Conservation (phyloP, 2,329 filamentous ascomycete species). For the Diaporthe amygdali region DNA sequence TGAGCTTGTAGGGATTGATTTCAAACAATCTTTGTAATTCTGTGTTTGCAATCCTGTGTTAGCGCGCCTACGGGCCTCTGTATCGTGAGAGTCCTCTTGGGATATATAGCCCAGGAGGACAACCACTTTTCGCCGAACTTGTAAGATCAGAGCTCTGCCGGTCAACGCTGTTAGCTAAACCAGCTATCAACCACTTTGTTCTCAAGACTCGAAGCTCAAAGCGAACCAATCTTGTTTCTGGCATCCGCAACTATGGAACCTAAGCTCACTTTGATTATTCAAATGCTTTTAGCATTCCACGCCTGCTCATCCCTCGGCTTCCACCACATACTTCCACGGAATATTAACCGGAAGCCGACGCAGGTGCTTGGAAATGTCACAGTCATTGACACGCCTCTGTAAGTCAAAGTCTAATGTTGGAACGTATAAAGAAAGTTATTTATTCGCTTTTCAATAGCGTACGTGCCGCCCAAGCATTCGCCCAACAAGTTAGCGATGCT, state of each 20-base stretch:
- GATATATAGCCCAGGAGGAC: too few species aligned
- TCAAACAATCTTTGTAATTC: too few species aligned
- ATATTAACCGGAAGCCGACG: not conserved
- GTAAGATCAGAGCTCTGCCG: too few species aligned
- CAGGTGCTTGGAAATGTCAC: not conserved
- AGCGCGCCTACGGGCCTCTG: too few species aligned
- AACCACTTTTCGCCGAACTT: too few species aligned
- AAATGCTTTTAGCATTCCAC: not conserved
- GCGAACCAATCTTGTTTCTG: not conserved
- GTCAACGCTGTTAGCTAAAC: too few species aligned
- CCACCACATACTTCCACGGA: not conserved
- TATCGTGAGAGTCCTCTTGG: too few species aligned
- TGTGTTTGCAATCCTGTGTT: too few species aligned
- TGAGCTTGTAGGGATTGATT: too few species aligned
- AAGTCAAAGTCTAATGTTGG: not conserved
- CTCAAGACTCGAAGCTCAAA: not conserved
- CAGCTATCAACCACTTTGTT: not conserved
- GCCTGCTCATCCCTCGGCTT: not conserved
- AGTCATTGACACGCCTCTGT: not conserved
- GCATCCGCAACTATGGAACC: not conserved
- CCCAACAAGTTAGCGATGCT: not conserved
- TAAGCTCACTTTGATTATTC: not conserved
- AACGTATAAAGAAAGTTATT: not conserved
- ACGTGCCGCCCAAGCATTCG: slow-evolving; percentile 19
- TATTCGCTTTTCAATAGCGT: not conserved